phyloP scores from a whole-genome alignment of 78 protist species.

The Creolimax fragrantissima region DNA sequence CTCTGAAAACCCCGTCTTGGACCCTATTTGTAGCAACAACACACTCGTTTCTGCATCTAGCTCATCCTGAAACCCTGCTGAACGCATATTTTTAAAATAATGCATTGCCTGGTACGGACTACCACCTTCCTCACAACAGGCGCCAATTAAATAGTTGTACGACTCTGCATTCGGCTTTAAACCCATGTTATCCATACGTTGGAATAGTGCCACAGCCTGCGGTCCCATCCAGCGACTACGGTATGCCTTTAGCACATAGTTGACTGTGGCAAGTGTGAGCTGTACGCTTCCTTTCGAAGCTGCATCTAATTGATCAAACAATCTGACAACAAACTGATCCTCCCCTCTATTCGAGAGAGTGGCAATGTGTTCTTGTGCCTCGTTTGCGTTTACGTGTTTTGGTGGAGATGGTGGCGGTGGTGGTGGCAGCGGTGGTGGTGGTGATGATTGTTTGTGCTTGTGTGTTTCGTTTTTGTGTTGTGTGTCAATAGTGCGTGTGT shows the following conservation, averaged over 20 bases:
- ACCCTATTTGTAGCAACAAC: neutral
- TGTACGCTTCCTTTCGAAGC: neutral
- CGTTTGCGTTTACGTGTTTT: too few relatives aligned
- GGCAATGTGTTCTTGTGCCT: neutral
- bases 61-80: neutral
- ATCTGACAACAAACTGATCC: neutral
- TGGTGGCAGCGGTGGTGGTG: too few relatives aligned
- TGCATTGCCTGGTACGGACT: neutral
- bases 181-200: neutral
- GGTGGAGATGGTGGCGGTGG: too few relatives aligned
- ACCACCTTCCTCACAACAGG: neutral
- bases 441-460: too few relatives aligned
- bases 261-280: neutral
- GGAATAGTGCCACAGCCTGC: neutral
- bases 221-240: neutral
- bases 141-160: neutral
- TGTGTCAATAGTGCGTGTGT: too few relatives aligned
- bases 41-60: neutral
- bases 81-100: neutral
- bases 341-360: neutral
- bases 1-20: neutral
- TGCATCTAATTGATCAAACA: neutral
- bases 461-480: too few relatives aligned
- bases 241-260: neutral
- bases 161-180: neutral